Evolutionary conservation across 192 early-diverging fungal genomes (phyloP).

Genomic region (Funneliformis mosseae): DNA sequence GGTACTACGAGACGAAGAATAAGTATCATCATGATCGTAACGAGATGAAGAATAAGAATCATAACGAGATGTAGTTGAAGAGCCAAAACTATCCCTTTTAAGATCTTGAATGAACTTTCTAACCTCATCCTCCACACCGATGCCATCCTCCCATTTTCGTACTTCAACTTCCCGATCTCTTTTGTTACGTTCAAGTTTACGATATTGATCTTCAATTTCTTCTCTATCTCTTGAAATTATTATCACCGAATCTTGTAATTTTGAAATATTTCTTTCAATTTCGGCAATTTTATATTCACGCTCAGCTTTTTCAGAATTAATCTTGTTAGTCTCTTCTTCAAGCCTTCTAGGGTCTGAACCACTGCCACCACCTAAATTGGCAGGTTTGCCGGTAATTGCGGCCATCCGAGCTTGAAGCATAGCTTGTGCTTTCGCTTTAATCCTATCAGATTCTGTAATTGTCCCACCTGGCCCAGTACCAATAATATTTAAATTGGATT

Average conservation of each 20-base stretch:
- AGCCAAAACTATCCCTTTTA: constrained; percentile 3
- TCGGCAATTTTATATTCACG: constrained; percentile 46
- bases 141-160: constrained; percentile 51
- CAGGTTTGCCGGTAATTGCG: constrained; percentile 49
- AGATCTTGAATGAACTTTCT: constrained; percentile 52
- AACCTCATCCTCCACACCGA: constrained; percentile 47
- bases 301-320: constrained; percentile 46
- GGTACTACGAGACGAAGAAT: constrained; percentile 18
- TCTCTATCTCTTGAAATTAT: constrained; percentile 36
- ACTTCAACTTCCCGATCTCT: constrained; percentile 29
- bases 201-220: constrained; percentile 39
- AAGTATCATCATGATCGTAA: not conserved
- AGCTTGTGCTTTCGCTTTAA: constrained; percentile 54
- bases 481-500: constrained; percentile 37
- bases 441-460: constrained; percentile 56
- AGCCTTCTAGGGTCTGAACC: constrained; percentile 34
- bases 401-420: constrained; percentile 57
- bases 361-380: constrained; percentile 36
- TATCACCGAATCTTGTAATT: constrained; percentile 44
- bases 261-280: constrained; percentile 49
- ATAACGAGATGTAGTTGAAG: too few relatives aligned
- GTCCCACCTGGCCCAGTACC: constrained; percentile 57
- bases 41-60: not conserved
- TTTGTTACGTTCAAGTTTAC: constrained; percentile 34
- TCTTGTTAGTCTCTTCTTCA: constrained; percentile 47